Evolutionary conservation across 345 rosid genomes (phyloP), one percentile per base, ranked within the genome.

Genomic region (Odontarrhena argentea): DNA sequence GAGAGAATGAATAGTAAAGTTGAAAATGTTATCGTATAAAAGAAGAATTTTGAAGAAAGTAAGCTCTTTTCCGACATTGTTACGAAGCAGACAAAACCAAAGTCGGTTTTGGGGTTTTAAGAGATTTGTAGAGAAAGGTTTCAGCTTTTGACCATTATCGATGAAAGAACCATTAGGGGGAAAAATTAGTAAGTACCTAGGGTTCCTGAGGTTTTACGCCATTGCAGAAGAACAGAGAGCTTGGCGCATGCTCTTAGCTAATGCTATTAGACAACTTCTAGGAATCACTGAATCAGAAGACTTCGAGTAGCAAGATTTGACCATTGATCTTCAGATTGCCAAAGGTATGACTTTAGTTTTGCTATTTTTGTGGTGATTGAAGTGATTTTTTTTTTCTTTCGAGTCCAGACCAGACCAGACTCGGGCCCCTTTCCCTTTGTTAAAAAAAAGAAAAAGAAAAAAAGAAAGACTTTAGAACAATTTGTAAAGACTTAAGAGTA

Each of bases 1-100:
- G 92, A 84, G 67, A 78, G 50, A 60, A 82, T 76, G 78, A 87
- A 76, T 12, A 82, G 81, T 47, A 85, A 70, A 50, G 81, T 76
- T 11, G 84, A 79, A 55, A 78, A 30, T 67, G 88, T 80, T 48
- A 83, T 76, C 9, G 86, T 73, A 77, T 63, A 85, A 57, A 88
- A 81, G 50, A 86, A 76, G 74, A 80, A 78, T 81, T 82, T 86
- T 0, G 86, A 80, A 3, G 84, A 79, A 69, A 77, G 71, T 57
- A 79, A 41, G 43, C 80, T 78, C 73, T 85, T 85, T 68, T 83
- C 94, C 13, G 81, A 85, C 88, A 86, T 32, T 32, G 1, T 32
- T 32, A 28, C 32, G 36, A 28, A 28, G 3, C 32, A 28, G 32
- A 56, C 58, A 56, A 34, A 65, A 65, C 30, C 46, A 32, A 57